Conservation (phyloP, 2,329 filamentous ascomycete genomes). For the Xylariaceae sp. region DNA sequence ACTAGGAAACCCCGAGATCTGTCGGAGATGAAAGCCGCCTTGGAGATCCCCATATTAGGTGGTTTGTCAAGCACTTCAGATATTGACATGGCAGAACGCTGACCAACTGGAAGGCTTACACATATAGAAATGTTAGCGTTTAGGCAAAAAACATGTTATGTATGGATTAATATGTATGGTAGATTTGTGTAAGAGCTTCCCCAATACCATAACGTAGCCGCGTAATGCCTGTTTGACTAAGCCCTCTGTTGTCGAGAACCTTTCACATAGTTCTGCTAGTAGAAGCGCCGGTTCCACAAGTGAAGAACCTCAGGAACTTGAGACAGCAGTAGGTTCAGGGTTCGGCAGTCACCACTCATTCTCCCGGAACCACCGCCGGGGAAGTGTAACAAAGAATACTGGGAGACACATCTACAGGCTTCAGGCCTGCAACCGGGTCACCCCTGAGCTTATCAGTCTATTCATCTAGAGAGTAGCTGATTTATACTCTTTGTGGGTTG, state of each 20-base stretch:
- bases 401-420: constrained; percentile 32
- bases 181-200: too few relatives aligned
- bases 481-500: constrained; percentile 33
- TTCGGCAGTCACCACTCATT: constrained; percentile 6
- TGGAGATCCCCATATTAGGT: too few relatives aligned
- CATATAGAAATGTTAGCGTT: too few relatives aligned
- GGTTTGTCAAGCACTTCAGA: too few relatives aligned
- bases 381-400: constrained; percentile 24
- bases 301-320: constrained; percentile 25
- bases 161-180: too few relatives aligned
- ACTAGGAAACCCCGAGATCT: too few relatives aligned
- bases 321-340: neutral
- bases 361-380: constrained; percentile 21
- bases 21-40: too few relatives aligned
- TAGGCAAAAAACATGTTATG: too few relatives aligned
- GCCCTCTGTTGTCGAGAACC: constrained; percentile 16
- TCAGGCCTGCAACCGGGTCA: constrained; percentile 40
- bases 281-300: constrained; percentile 16
- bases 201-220: too few relatives aligned
- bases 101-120: too few relatives aligned
- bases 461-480: constrained; percentile 18
- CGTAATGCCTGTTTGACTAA: constrained; percentile 7
- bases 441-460: constrained; percentile 36
- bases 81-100: too few relatives aligned
- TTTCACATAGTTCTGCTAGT: constrained; percentile 34